These are phyloP conservation scores for Trichophyton verrucosum DNA, from an alignment of 2,329 filamentous ascomycete species.

Conservation along the genomic window DNA sequence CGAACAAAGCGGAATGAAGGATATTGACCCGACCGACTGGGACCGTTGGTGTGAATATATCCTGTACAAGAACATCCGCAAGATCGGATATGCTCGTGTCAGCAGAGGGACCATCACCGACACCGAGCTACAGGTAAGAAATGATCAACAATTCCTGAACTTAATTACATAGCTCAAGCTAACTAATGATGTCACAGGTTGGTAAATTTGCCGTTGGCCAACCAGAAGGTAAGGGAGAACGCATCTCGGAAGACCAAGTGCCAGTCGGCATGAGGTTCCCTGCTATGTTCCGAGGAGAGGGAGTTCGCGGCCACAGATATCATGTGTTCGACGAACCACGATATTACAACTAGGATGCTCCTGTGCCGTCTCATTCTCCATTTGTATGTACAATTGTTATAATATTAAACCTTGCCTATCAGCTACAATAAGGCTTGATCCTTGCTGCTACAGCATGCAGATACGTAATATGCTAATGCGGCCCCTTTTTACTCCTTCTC, in stretches of 20 bases:
- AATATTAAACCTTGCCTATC: background rate
- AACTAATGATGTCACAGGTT: slow-evolving; percentile 37
- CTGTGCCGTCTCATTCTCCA: background rate
- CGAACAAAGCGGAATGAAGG: slow-evolving; percentile 76
- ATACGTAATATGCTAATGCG: slow-evolving; percentile 1
- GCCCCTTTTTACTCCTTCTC: background rate
- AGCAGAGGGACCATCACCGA: slow-evolving; percentile 88
- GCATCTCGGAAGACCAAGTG: slow-evolving; percentile 61
- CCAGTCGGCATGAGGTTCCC: slow-evolving; percentile 74
- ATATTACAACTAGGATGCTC: slow-evolving; percentile 41
- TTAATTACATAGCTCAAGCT: background rate
- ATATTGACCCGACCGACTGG: slow-evolving; percentile 87
- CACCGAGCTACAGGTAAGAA: slow-evolving; percentile 74
- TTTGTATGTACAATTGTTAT: background rate
- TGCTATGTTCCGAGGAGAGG: slow-evolving; percentile 66
- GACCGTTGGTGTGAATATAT: slow-evolving; percentile 99
- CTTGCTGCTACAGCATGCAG: background rate
- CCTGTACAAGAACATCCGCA: slow-evolving; percentile 74
- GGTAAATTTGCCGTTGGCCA: slow-evolving; percentile 85
- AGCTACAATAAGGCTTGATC: background rate
- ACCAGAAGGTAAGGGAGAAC: slow-evolving; percentile 49
- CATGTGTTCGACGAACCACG: slow-evolving; percentile 90
- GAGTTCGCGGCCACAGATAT: slow-evolving; percentile 79
- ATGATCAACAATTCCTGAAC: background rate
- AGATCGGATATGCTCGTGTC: slow-evolving; percentile 80